These are phyloP conservation scores for Plasmodium ovale DNA, from an alignment of 169 alveolate genomes.

Conservation along the genomic window DNA sequence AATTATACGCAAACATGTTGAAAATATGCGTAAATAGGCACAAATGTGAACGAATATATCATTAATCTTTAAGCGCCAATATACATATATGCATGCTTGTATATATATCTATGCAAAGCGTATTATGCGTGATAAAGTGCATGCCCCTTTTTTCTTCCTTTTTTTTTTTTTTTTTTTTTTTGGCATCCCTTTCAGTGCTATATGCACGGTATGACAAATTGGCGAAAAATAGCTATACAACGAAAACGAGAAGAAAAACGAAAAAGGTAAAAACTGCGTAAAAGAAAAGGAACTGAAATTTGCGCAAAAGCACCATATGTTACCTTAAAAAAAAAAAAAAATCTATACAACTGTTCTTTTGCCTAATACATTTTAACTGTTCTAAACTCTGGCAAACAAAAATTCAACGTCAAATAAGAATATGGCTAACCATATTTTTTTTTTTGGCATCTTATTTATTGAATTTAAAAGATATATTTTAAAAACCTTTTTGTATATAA, in stretches of 20 bases:
- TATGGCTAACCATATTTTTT: too few relatives aligned
- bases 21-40: not conserved
- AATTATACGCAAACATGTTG: not conserved
- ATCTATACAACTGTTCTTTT: too few relatives aligned
- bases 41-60: too few relatives aligned
- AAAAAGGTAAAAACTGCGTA: not conserved
- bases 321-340: too few relatives aligned
- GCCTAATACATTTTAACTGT: too few relatives aligned
- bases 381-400: too few relatives aligned
- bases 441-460: too few relatives aligned
- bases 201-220: not conserved
- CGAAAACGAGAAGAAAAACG: not conserved
- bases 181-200: not conserved
- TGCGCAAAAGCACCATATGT: not conserved
- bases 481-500: too few relatives aligned
- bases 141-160: not conserved
- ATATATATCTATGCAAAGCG: not conserved
- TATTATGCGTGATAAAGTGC: not conserved
- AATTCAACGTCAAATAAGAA: too few relatives aligned
- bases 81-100: too few relatives aligned
- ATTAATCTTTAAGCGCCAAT: too few relatives aligned
- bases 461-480: too few relatives aligned
- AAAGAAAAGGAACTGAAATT: not conserved
- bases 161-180: not conserved
- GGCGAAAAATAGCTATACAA: conserved; percentile 7